Evolutionary conservation across 2,329 filamentous ascomycete genomes (phyloP), one percentile per base, ranked within the genome.

Genomic region (Ceratocystis colombiana): DNA sequence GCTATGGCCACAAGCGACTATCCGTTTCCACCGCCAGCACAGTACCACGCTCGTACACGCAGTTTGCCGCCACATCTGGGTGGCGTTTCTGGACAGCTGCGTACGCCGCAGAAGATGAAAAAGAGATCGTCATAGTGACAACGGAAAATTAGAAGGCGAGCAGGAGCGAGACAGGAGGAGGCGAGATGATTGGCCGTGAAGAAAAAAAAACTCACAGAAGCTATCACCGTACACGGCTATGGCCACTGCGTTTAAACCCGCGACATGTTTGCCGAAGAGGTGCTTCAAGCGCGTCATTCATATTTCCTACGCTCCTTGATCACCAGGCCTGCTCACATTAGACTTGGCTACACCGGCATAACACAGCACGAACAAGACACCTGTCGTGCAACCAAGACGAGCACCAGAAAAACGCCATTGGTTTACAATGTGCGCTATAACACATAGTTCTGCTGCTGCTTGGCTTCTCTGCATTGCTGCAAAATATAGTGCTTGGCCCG

Each of bases 81-180:
- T 12, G 66, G 63, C 4, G 37, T 68, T 37, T 37, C 63, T n/a
- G 66, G 66, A 8, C 63, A 62, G 28, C 57, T 68, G 22, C 63
- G 66, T 8, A 68, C 66, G 15, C 66, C 66, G 3, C 63, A 62
- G 25, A 68, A 68, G 55, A 68, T 68, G 66, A 68, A 68, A 50
- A 64, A 64, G 30, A 41, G 61, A n/a, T 17, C 41, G 7, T 22
- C 44, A n/a, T n/a, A 45, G 45, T 46, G 48, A 25, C 25, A 37
- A 3, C 55, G 55, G 55, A n/a, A 30, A 59, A 17, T n/a, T 33
- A 37, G 8, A 33, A 53, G 22, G 3, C 28, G 5, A n/a, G 25
- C 12, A 50, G 44, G 22, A 22, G 44, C 44, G 3, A 41, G 37
- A 41, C 37, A 41, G 10, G 37, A 41, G 4, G 37, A 41, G 37